A percentile compares a stretch with the other conserved stretches of the same genome.
Evolutionary conservation across 2,329 filamentous ascomycete species (phyloP).

Genomic region (Phaeosphaeriaceae sp.): DNA sequence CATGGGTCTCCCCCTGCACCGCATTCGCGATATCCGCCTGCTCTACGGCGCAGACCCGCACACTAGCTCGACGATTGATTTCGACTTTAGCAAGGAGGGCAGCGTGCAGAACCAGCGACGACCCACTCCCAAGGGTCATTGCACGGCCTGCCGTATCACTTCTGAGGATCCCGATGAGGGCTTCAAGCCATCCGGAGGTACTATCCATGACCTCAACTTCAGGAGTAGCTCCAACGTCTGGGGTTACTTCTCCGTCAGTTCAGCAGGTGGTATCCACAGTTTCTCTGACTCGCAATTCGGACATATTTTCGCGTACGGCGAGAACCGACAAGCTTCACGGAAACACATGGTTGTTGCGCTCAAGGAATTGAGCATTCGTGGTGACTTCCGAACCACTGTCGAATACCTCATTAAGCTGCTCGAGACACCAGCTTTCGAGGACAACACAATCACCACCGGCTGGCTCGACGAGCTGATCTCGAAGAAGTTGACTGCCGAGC

Average conservation of each 20-base stretch:
- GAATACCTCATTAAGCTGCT: conserved; percentile 99
- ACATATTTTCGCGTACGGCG: conserved; percentile 98
- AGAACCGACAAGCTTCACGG: conserved; percentile 92
- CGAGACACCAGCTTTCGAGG: conserved; percentile 97
- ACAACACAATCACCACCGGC: conserved; percentile 98
- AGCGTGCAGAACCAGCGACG: conserved; percentile 86
- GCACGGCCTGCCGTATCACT: conserved; percentile 97
- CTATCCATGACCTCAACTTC: conserved; percentile 99
- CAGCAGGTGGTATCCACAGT: conserved; percentile 95
- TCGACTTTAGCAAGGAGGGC: conserved; percentile 88
- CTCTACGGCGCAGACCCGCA: conserved; percentile 95
- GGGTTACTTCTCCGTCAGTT: conserved; percentile 99
- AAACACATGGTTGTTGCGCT: conserved; percentile 99
- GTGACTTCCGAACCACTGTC: conserved; percentile 97
- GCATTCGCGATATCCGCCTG: conserved; percentile 93
- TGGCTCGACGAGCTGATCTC: conserved; percentile 99
- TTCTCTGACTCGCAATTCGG: conserved; percentile 99
- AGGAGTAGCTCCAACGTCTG: conserved; percentile 98
- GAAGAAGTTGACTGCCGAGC: conserved; percentile 95
- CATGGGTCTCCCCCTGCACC: conserved; percentile 96
- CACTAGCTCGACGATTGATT: conserved; percentile 87
- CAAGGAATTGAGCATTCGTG: conserved; percentile 98
- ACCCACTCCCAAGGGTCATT: conserved; percentile 93
- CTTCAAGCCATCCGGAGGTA: conserved; percentile 99
- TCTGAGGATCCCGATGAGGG: conserved; percentile 98